Conservation (phyloP, 176 grass and related monocot genomes). For the Pontederia crassipes region DNA sequence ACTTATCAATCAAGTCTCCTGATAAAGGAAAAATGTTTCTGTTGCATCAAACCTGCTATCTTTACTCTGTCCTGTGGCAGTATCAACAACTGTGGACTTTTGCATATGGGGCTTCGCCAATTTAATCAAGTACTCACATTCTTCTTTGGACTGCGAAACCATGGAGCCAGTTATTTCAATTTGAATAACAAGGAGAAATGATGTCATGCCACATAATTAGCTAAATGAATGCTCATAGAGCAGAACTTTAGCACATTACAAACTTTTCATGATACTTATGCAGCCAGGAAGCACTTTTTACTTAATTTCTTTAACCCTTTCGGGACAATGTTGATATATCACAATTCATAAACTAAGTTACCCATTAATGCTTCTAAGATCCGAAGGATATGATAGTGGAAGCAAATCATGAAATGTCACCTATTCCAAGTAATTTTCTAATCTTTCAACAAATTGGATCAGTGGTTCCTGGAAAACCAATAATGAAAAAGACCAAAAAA, state of each 20-base stretch:
- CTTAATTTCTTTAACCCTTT: too few relatives aligned
- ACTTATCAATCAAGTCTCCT: conserved; percentile 9
- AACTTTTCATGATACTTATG: too few relatives aligned
- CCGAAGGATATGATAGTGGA: too few relatives aligned
- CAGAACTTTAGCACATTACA: too few relatives aligned
- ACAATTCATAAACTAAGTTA: too few relatives aligned
- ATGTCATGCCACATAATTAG: neutral
- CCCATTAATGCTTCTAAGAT: too few relatives aligned
- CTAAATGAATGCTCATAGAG: neutral
- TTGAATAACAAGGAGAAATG: neutral
- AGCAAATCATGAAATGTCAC: too few relatives aligned
- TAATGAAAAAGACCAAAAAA: neutral
- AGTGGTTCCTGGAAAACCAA: too few relatives aligned
- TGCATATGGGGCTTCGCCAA: conserved; percentile 80
- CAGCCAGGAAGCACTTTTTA: too few relatives aligned
- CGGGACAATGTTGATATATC: too few relatives aligned
- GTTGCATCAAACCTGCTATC: conserved; percentile 70
- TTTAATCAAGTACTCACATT: conserved; percentile 83
- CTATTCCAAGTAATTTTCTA: too few relatives aligned
- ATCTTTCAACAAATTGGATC: too few relatives aligned
- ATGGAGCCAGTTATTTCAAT: neutral
- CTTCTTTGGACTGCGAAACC: conserved; percentile 78
- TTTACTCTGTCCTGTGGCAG: conserved; percentile 61
- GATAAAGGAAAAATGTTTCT: conserved; percentile 10
- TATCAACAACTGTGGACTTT: conserved; percentile 91